Evolutionary conservation across 2,329 filamentous ascomycete genomes (phyloP).

Genomic region (Apiospora phragmitis): DNA sequence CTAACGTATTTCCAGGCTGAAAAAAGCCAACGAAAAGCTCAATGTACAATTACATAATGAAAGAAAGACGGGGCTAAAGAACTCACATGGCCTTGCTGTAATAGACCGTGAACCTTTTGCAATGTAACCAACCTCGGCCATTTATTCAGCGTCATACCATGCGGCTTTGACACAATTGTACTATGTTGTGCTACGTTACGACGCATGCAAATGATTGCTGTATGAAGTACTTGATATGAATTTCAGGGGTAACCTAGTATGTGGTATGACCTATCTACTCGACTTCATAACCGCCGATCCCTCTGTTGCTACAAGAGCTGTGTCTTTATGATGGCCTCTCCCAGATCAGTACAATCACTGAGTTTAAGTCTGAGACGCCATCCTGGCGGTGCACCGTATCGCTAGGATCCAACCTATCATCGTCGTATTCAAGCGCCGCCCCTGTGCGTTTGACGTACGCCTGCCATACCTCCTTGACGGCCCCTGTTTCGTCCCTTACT

Average conservation of each 20-base stretch:
- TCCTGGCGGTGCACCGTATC: slow-evolving; percentile 25
- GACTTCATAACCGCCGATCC: neutral
- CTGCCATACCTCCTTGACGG: slow-evolving; percentile 45
- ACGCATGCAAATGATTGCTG: neutral
- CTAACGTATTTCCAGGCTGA: neutral
- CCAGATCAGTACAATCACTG: slow-evolving; percentile 44
- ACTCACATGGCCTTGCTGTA: neutral
- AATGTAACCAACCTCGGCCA: neutral
- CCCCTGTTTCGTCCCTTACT: slow-evolving; percentile 19
- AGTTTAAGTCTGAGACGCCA: slow-evolving; percentile 34
- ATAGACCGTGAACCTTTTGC: neutral
- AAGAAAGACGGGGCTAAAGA: slow-evolving; percentile 4
- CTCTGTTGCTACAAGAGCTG: too few species aligned
- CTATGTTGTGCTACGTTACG: neutral
- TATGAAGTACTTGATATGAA: neutral
- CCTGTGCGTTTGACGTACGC: slow-evolving; percentile 41
- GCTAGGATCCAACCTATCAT: slow-evolving; percentile 18
- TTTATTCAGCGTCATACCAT: neutral
- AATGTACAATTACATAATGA: slow-evolving; percentile 11
- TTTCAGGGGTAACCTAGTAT: neutral
- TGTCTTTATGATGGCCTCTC: slow-evolving; percentile 22
- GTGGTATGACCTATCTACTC: neutral
- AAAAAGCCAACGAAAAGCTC: neutral
- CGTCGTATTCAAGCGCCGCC: slow-evolving; percentile 17
- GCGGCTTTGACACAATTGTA: neutral